These are phyloP conservation scores for Serpula lacrymans DNA, from an alignment of 768 basidiomycete genomes.

Conservation along the genomic window DNA sequence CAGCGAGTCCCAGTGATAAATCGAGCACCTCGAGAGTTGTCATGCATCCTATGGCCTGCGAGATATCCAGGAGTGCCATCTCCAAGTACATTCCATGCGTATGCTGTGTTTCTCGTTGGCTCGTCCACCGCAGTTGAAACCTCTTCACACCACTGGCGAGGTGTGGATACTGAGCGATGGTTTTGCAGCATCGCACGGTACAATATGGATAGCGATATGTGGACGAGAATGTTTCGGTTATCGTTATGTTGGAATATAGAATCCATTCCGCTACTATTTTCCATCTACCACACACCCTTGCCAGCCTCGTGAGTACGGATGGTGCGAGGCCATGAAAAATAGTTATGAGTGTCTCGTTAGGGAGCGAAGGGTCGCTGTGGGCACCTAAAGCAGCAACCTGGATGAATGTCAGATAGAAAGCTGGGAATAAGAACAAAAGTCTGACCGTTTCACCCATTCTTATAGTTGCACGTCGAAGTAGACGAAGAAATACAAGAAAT, in stretches of 20 bases:
- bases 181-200: slow-evolving; percentile 51
- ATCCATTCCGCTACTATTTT: slow-evolving; percentile 53
- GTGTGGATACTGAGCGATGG: slow-evolving; percentile 43
- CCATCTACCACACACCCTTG: slow-evolving; percentile 8
- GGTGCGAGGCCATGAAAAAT: slow-evolving; percentile 8
- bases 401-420: neutral
- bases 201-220: slow-evolving; percentile 37
- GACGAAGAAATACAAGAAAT: neutral
- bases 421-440: no score
- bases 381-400: no score
- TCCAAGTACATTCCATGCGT: slow-evolving; percentile 29
- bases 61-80: slow-evolving; percentile 38
- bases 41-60: slow-evolving; percentile 33
- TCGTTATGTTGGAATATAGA: slow-evolving; percentile 50
- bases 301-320: slow-evolving; percentile 6
- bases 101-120: slow-evolving; percentile 28
- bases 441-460: no score
- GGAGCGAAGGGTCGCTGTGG: slow-evolving; percentile 1
- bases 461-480: no score
- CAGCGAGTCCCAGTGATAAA: slow-evolving; percentile 42
- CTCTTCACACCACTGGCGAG: slow-evolving; percentile 43
- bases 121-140: slow-evolving; percentile 55
- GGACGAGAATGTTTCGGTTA: slow-evolving; percentile 45
- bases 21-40: slow-evolving; percentile 52
- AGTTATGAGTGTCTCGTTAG: slow-evolving; percentile 11